Conservation (phyloP, 2,329 filamentous ascomycete genomes). For the Aspergillus caelatus region DNA sequence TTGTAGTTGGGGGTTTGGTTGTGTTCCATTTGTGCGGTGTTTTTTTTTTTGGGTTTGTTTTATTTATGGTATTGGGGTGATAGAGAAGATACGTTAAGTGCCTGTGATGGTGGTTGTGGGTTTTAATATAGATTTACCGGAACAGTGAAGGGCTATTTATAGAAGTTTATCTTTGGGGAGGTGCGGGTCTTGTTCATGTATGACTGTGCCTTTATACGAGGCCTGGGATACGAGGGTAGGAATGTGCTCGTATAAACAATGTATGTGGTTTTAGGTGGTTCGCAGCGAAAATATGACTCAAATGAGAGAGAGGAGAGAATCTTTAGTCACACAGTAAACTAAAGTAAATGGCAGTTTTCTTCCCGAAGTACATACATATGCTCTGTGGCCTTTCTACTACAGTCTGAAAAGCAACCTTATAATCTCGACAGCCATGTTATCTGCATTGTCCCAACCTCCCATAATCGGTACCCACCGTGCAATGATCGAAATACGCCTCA, state of each 20-base stretch:
- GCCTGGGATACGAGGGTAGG: not conserved
- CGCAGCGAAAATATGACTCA: too few relatives aligned
- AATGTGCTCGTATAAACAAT: not conserved
- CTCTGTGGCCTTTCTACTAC: not conserved
- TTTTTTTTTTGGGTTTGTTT: not conserved
- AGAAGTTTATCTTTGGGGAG: not conserved
- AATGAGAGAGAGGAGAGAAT: too few relatives aligned
- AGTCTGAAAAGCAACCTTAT: not conserved
- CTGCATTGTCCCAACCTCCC: not conserved
- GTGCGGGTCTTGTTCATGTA: not conserved
- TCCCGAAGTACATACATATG: not conserved
- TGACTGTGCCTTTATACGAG: not conserved
- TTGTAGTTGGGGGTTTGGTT: constrained; percentile 10
- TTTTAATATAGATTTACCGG: not conserved
- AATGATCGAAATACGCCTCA: not conserved
- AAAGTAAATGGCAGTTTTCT: not conserved
- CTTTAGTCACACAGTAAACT: not conserved
- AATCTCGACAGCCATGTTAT: not conserved
- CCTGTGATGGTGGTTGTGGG: not conserved
- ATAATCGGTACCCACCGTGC: too few relatives aligned
- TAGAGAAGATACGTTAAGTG: not conserved
- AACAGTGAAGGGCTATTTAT: not conserved
- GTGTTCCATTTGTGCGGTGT: constrained; percentile 19
- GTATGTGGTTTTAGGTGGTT: not conserved
- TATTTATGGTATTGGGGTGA: not conserved